Percentiles rank a stretch among this genome's conserved stretches.
phyloP scores from a whole-genome alignment of 495 filamentous ascomycete genomes.

The Aspergillus sclerotiicarbonarius region DNA sequence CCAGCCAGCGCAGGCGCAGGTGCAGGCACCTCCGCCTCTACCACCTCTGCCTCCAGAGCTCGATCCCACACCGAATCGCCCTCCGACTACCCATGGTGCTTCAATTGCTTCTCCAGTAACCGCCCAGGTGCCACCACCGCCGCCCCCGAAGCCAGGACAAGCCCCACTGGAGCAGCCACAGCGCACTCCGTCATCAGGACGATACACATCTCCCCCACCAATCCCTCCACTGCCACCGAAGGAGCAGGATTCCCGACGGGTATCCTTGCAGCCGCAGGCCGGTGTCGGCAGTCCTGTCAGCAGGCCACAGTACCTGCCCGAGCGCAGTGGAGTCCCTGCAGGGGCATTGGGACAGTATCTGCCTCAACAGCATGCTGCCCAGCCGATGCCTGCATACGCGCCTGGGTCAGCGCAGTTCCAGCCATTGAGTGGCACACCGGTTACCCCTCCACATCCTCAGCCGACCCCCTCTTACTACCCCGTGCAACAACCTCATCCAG shows the following conservation, averaged over 20 bases:
- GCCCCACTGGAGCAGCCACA: conserved; percentile 14
- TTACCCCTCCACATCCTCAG: conserved; percentile 12
- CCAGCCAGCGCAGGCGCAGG: conserved; percentile 42
- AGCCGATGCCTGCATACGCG: conserved; percentile 15
- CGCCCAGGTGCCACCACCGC: conserved; percentile 34
- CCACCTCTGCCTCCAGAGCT: conserved; percentile 70
- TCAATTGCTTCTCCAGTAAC: conserved; percentile 5
- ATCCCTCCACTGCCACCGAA: conserved; percentile 45
- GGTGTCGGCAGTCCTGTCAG: conserved; percentile 10
- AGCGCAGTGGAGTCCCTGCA: conserved; percentile 1
- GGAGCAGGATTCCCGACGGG: conserved; percentile 24
- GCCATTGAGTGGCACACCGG: conserved; percentile 11
- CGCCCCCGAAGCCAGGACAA: conserved; percentile 35
- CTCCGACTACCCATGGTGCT: conserved; percentile 3
- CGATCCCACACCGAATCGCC: conserved; percentile 26
- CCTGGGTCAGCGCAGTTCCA: conserved; percentile 19
- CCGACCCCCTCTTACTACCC: conserved; percentile 16
- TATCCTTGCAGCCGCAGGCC: conserved; percentile 14
- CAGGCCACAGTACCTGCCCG: conserved; percentile 19
- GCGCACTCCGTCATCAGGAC: conserved; percentile 23
- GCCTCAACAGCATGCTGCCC: conserved; percentile 12
- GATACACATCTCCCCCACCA: conserved; percentile 33
- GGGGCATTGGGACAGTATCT: conserved; percentile 8
- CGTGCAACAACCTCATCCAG: conserved; percentile 21
- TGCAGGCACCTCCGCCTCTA: conserved; percentile 55